Evolutionary conservation across 306 rosid genomes (phyloP).

Genomic region (Psophocarpus tetragonolobus): DNA sequence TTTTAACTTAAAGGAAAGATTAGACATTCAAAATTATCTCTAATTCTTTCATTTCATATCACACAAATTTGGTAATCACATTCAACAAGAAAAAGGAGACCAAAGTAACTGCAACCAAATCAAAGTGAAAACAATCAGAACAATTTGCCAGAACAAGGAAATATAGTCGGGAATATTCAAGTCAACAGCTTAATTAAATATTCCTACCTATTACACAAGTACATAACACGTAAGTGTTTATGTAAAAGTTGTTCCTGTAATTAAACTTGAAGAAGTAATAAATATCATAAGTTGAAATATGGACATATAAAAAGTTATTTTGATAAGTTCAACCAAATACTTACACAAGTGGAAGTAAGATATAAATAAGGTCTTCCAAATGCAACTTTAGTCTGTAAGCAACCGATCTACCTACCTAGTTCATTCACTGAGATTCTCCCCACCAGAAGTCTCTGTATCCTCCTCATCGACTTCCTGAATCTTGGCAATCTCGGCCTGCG

Average conservation of each 20-base stretch:
- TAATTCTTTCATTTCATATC: background rate
- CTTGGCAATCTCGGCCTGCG: conserved; percentile 65
- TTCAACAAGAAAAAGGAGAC: conserved; percentile 17
- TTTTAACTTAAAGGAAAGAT: conserved; percentile 3
- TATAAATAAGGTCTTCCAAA: background rate
- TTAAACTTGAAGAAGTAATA: background rate
- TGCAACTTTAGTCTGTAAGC: background rate
- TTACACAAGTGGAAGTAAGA: background rate
- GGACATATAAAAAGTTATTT: background rate
- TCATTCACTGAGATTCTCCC: conserved; percentile 45
- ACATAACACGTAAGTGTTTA: background rate
- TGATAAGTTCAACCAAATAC: no score
- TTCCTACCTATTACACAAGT: no score
- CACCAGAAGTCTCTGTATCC: conserved; percentile 41
- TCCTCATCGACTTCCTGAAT: conserved; percentile 65
- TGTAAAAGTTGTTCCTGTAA: background rate
- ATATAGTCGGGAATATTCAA: background rate
- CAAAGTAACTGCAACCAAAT: background rate
- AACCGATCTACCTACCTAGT: background rate
- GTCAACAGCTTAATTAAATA: background rate
- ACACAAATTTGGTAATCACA: background rate
- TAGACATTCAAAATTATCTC: background rate
- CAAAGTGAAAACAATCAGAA: conserved; percentile 4
- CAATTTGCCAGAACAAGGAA: conserved; percentile 18
- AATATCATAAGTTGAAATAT: no score